Evolutionary conservation across 768 basidiomycete species (phyloP), one percentile per base, ranked within the genome.

Genomic region (Russula virescens): DNA sequence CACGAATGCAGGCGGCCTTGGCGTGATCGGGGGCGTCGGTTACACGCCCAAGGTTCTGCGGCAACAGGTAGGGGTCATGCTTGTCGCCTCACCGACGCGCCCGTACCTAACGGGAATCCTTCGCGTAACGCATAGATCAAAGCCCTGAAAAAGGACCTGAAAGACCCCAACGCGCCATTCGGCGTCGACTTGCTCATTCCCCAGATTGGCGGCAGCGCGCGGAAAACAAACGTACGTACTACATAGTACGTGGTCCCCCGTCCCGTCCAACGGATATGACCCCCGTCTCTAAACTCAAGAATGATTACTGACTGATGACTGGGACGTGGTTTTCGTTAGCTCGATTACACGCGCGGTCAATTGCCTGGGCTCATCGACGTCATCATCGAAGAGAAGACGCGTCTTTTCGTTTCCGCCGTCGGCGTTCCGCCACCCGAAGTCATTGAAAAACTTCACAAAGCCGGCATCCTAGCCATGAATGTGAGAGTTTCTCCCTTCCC

Each of bases 171-270:
- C 52, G 84, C 81, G 42, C 90, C 94, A 2, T 98, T 94, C 68
- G 94, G 94, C 58, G 92, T 98, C 50, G 94, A 98, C 71, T 78
- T 98, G 54, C 81, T 96, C 46, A 78, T 97, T 38, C 94, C 94
- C 13, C 87, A 91, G 69, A 83, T 95, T 19, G 94, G 92, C 21
- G 91, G 89, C 31, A 85, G 76, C 66, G 94, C 94, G 13, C 81
- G 94, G 65, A 94, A 94, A 80, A 96, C 94, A 25, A 96, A 95
- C 72, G 91, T 89, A 75, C 66, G 55, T 62, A 13, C n/a, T n/a
- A n/a, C n/a, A n/a, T n/a, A n/a, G n/a, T n/a, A n/a, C n/a, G n/a
- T n/a, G n/a, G n/a, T n/a, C n/a, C n/a, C n/a, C n/a, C n/a, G n/a
- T n/a, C n/a, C n/a, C n/a, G n/a, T n/a, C n/a, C n/a, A n/a, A n/a